Conservation (phyloP, 495 filamentous ascomycete species). For the Pyrenula massariospora region DNA sequence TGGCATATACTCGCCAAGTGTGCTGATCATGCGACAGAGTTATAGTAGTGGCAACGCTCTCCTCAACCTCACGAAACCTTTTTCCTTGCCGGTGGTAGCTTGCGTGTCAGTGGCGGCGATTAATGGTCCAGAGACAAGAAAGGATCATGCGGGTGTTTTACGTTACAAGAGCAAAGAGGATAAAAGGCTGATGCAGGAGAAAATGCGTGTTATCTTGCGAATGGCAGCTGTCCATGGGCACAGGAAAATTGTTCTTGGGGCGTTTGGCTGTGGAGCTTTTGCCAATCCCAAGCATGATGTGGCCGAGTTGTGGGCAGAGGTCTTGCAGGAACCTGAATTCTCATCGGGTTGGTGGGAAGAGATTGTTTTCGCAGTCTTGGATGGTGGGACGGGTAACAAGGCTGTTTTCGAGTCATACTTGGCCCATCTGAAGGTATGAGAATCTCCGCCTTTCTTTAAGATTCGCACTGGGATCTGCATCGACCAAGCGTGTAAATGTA, state of each 20-base stretch:
- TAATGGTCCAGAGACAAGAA: constrained; percentile 27
- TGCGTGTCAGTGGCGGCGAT: constrained; percentile 48
- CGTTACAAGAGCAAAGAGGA: constrained; percentile 25
- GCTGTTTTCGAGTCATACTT: background rate
- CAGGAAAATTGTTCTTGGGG: constrained; percentile 47
- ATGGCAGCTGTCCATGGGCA: constrained; percentile 40
- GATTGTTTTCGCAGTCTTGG: constrained; percentile 41
- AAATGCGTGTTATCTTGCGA: constrained; percentile 46
- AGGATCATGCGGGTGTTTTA: constrained; percentile 1
- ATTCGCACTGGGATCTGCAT: too few species aligned
- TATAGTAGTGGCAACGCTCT: constrained; percentile 25
- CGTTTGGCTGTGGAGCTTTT: constrained; percentile 57
- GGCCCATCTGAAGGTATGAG: background rate
- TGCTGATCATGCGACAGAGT: constrained; percentile 41
- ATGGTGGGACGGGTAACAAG: constrained; percentile 11
- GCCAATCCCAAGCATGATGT: constrained; percentile 47
- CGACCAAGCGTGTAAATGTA: too few species aligned
- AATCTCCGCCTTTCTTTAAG: too few species aligned
- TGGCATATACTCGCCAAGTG: constrained; percentile 46
- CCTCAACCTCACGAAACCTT: constrained; percentile 19
- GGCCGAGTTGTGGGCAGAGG: constrained; percentile 46
- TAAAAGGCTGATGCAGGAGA: constrained; percentile 37
- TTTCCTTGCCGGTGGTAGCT: constrained; percentile 36
- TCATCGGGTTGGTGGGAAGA: constrained; percentile 43
- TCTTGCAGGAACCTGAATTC: constrained; percentile 43